Evolutionary conservation across 176 grass and related monocot genomes (phyloP).

Genomic region (Melocanna baccifera): DNA sequence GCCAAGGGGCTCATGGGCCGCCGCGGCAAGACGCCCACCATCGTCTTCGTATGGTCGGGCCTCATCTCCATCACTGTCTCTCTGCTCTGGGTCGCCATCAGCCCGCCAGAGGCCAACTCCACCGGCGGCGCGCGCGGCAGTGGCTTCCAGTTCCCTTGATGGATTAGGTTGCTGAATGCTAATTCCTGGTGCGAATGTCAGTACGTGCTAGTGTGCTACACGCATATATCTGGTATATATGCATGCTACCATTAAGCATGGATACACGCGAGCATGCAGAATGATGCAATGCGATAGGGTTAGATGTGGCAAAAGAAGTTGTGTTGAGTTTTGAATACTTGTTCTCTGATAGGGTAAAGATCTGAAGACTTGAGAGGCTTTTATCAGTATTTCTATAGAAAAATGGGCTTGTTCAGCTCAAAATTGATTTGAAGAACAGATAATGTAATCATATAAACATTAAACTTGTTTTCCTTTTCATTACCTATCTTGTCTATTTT

Average conservation of each 20-base stretch:
- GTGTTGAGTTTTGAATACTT: not conserved
- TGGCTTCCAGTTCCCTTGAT: constrained; percentile 74
- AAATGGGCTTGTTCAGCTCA: not conserved
- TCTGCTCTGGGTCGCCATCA: constrained; percentile 77
- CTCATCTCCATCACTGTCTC: constrained; percentile 81
- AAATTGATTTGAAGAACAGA: not conserved
- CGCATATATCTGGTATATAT: not conserved
- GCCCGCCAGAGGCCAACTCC: constrained; percentile 45
- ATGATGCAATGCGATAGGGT: not conserved
- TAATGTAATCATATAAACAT: constrained; percentile 15
- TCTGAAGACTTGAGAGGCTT: not conserved
- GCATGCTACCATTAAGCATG: not conserved
- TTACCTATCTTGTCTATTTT: not conserved
- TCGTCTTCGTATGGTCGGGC: constrained; percentile 79
- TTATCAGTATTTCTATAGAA: not conserved
- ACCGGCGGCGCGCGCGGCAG: not conserved
- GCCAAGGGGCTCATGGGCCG: constrained; percentile 87
- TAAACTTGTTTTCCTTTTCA: not conserved
- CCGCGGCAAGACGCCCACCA: constrained; percentile 81
- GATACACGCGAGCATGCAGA: not conserved
- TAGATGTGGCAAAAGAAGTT: not conserved
- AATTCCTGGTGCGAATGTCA: not conserved
- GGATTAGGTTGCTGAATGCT: not conserved
- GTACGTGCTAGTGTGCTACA: not conserved
- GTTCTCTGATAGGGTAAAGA: not conserved